Evolutionary conservation across 2,329 filamentous ascomycete species (phyloP).

Genomic region (Aspergillus sp.): DNA sequence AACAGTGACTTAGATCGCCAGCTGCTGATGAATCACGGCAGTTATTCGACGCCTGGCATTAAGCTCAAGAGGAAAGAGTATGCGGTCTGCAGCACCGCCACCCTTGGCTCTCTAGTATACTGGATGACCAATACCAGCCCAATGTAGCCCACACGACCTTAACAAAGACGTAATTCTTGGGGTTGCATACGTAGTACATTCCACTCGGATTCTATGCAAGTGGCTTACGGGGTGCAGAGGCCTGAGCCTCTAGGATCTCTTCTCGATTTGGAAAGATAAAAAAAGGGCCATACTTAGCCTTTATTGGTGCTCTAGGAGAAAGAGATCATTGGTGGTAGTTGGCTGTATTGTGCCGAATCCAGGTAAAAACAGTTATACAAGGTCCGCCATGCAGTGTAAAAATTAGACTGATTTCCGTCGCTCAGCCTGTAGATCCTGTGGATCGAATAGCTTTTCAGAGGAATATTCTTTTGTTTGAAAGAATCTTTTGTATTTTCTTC

Average conservation of each 20-base stretch:
- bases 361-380: background rate
- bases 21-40: background rate
- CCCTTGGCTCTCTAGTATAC: constrained; percentile 11
- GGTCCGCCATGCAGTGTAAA: background rate
- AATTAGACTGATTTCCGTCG: constrained; percentile 8
- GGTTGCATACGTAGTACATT: background rate
- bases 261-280: background rate
- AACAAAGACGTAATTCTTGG: background rate
- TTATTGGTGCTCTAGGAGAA: background rate
- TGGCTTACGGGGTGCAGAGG: background rate
- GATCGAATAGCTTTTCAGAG: constrained; percentile 12
- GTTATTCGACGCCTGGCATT: constrained; percentile 6
- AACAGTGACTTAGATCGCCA: background rate
- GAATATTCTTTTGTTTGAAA: constrained; percentile 20
- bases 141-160: background rate
- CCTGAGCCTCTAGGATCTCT: background rate
- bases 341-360: background rate
- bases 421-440: constrained; percentile 7
- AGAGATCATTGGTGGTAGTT: background rate
- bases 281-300: background rate
- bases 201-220: background rate
- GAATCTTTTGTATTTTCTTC: constrained; percentile 30
- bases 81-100: constrained; percentile 14
- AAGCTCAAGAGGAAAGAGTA: constrained; percentile 7
- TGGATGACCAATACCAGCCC: too few species aligned